A percentile compares a stretch with the other conserved stretches of the same genome.
Evolutionary conservation across 306 rosid species (phyloP).

Genomic region (Dryas alaskensis): DNA sequence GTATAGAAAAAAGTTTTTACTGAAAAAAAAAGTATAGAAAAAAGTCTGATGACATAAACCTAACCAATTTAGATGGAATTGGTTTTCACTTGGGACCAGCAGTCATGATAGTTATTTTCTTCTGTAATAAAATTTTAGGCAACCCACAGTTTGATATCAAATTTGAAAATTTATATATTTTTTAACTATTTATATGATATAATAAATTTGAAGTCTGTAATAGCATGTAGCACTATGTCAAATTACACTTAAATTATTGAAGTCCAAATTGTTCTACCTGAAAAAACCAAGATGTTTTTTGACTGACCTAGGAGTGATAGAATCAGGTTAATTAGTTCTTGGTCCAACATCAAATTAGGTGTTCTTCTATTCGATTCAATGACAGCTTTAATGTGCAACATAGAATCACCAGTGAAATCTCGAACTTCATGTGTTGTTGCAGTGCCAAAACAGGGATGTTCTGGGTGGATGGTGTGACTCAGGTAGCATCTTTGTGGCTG

Average conservation of each 20-base stretch:
- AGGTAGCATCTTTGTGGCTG: conserved; percentile 70
- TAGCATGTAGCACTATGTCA: not conserved
- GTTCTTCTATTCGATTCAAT: conserved; percentile 1
- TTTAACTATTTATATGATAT: too few species aligned
- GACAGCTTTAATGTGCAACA: conserved; percentile 8
- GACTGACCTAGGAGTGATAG: not conserved
- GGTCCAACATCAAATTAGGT: not conserved
- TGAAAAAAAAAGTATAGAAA: not conserved
- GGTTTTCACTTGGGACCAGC: not conserved
- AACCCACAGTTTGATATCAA: not conserved
- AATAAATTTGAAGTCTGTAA: not conserved
- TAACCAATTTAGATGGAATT: not conserved
- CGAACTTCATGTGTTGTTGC: conserved; percentile 30
- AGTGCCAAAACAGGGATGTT: conserved; percentile 73
- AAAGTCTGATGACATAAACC: not conserved
- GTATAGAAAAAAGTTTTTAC: not conserved
- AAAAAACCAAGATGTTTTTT: not conserved
- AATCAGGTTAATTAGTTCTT: not conserved
- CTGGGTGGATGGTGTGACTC: conserved; percentile 93
- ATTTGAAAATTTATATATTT: too few species aligned
- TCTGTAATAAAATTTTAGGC: not conserved
- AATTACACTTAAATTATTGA: not conserved
- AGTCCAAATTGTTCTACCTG: not conserved
- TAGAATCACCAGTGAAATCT: conserved; percentile 15
- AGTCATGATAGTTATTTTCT: not conserved